Base-by-base conservation (phyloP, 1,284 basidiomycete genomes). In the Malassezia psittaci region DNA sequence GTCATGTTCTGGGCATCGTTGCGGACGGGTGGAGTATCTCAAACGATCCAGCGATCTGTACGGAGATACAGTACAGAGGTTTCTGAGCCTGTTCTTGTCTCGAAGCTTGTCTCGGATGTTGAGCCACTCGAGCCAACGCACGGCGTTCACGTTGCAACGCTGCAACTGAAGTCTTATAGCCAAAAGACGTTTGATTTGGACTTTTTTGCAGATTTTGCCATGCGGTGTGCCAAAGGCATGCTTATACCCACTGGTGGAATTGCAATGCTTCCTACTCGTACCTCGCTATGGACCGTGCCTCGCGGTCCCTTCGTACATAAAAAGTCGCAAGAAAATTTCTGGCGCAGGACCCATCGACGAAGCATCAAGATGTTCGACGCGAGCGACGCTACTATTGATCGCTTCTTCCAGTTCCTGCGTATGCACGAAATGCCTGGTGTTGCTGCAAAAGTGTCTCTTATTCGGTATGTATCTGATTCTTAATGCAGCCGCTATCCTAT, bases 251-350 rank as follows among this genome's bases (percentile, higher is more conserved):
- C 83, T 16, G 85, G 86, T 7, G 80, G 81, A 12, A 80, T 85
- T 2, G 82, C 81, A 2, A 76, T 77, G 2, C 81, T 96, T 0
- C 90, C 90, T 0, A 88, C 83, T 1, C 81, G 85, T 63, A 84
- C 85, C 21, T 80, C 81, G 8, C 78, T 96, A 9, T 90, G 87
- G 83, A 96, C 93, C 0, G 90, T 96, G 12, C 81, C 83, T 10
- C 83, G 85, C 41, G 82, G 83, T 3, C 90, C 91, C 3, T 96
- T 96, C 76, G 85, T 84, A 8, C 86, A 93, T 77, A 98, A 98
- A 76, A 96, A 94, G 77, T 80, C 82, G 18, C 90, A 96, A 77
- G 90, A 98, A 78, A 96, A 96, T 78, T 98, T 96, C 75, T 85
- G 90, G 76, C 78, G 88, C 33, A 81, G 79, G 67, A 85, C 86